Conservation (phyloP, 1,284 basidiomycete genomes). For the Trichosporon sp. region DNA sequence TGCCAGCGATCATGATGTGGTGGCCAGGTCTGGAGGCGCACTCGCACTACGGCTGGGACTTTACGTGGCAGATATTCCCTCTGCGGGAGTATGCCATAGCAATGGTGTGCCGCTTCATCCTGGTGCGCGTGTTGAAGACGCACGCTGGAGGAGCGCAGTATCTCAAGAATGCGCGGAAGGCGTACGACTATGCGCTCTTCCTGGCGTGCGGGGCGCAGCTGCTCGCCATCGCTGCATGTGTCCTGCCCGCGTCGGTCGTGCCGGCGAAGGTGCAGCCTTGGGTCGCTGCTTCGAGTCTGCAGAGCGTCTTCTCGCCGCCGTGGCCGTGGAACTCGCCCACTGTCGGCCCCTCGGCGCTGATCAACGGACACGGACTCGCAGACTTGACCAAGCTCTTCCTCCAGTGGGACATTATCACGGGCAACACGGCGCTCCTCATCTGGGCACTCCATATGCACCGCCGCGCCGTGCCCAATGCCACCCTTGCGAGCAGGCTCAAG, state of each 20-base stretch:
- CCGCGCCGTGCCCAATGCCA: neutral
- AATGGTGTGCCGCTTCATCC: neutral
- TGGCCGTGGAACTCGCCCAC: neutral
- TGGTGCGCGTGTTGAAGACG: neutral
- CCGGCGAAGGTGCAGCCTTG: neutral
- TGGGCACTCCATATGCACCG: neutral
- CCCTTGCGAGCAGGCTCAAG: neutral
- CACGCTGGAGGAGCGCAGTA: neutral
- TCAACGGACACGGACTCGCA: neutral
- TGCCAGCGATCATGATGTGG: neutral
- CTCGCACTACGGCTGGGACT: conserved; percentile 1
- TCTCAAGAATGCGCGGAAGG: neutral
- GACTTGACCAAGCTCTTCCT: neutral
- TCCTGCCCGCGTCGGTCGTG: neutral
- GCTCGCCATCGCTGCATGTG: neutral
- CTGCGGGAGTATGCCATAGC: neutral
- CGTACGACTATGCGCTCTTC: neutral
- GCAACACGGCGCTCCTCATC: neutral
- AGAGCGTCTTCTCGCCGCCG: neutral
- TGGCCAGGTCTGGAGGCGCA: neutral
- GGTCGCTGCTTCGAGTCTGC: neutral
- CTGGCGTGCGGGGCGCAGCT: neutral
- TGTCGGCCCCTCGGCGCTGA: neutral
- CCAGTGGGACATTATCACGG: neutral
- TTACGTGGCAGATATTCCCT: conserved; percentile 1